Conservation (phyloP, 768 basidiomycete genomes). For the Mycena alexandri region DNA sequence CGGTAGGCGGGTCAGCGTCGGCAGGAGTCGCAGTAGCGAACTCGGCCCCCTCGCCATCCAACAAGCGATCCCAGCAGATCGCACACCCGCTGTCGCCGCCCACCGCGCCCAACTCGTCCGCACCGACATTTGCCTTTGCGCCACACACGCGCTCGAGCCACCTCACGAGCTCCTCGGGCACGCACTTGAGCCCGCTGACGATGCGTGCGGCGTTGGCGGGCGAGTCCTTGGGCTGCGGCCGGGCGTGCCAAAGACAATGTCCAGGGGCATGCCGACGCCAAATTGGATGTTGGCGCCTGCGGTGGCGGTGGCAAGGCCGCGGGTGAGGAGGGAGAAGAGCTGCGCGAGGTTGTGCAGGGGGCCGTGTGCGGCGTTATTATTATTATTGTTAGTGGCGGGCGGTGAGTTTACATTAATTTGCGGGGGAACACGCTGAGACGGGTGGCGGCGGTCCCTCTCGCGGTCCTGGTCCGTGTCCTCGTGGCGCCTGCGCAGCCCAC, state of each 20-base stretch:
- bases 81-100: conserved; percentile 69
- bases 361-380: too few relatives aligned
- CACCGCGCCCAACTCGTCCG: conserved; percentile 43
- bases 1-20: not conserved
- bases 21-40: conserved; percentile 35
- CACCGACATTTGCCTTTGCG: too few relatives aligned
- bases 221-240: conserved; percentile 61
- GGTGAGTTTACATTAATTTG: too few relatives aligned
- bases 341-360: too few relatives aligned
- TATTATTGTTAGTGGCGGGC: too few relatives aligned
- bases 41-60: conserved; percentile 59
- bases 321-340: too few relatives aligned
- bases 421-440: too few relatives aligned
- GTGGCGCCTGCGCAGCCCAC: conserved; percentile 27
- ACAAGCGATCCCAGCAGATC: conserved; percentile 80
- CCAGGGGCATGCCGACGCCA: too few relatives aligned
- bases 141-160: conserved; percentile 68
- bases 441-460: conserved; percentile 74
- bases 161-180: conserved; percentile 74
- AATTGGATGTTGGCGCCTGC: too few relatives aligned
- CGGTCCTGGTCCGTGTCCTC: conserved; percentile 73
- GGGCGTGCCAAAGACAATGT: too few relatives aligned
- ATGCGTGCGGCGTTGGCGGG: conserved; percentile 76
- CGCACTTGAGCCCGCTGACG: conserved; percentile 72
- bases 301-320: too few relatives aligned